phyloP scores from a whole-genome alignment of 2,329 filamentous ascomycete genomes.

The Trichoderma simmonsii region DNA sequence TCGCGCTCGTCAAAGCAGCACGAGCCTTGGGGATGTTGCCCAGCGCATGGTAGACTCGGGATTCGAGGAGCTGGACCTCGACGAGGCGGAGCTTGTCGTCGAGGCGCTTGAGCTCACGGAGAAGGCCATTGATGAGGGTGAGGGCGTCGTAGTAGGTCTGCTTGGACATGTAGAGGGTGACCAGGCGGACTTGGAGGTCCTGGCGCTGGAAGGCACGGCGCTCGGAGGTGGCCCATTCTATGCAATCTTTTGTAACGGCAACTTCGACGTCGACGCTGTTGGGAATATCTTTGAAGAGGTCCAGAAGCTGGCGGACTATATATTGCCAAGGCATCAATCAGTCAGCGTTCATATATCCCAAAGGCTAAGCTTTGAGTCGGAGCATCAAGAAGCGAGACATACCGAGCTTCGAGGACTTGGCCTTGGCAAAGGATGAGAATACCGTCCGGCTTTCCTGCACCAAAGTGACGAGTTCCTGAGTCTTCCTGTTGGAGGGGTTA shows the following conservation, averaged over 20 bases:
- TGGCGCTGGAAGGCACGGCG: conserved; percentile 94
- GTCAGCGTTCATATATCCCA: not conserved
- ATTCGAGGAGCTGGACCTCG: conserved; percentile 96
- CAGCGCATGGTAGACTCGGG: conserved; percentile 92
- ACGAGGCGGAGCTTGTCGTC: conserved; percentile 98
- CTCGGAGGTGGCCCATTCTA: conserved; percentile 97
- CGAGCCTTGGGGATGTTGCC: conserved; percentile 96
- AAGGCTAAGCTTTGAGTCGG: not conserved
- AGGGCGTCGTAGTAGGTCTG: conserved; percentile 96
- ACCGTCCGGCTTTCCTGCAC: conserved; percentile 87
- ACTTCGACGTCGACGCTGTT: conserved; percentile 94
- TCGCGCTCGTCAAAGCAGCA: conserved; percentile 87
- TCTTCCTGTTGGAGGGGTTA: conserved; percentile 52
- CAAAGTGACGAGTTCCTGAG: conserved; percentile 81
- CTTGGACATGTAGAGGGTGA: conserved; percentile 93
- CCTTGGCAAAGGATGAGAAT: conserved; percentile 95
- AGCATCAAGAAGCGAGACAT: conserved; percentile 35
- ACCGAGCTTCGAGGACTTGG: conserved; percentile 98
- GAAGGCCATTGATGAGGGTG: conserved; percentile 90
- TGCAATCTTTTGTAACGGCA: conserved; percentile 94
- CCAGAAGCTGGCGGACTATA: conserved; percentile 89
- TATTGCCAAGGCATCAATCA: conserved; percentile 1
- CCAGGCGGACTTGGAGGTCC: conserved; percentile 94
- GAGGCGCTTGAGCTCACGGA: conserved; percentile 94
- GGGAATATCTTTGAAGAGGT: conserved; percentile 90